phyloP scores from a whole-genome alignment of 805 yeast species.

The Ogataea methanolica region DNA sequence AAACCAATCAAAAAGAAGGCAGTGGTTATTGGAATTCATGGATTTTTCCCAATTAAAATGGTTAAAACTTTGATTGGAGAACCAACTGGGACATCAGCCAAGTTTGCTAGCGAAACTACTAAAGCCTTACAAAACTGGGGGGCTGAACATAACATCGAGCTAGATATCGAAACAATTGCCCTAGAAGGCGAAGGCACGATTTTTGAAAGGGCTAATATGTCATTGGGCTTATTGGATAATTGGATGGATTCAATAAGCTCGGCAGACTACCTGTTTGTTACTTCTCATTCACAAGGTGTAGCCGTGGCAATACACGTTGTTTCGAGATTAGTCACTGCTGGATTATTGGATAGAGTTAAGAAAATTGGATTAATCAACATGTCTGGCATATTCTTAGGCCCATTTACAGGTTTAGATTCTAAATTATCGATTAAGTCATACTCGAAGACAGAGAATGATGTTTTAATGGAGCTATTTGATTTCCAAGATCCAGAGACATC shows the following conservation, averaged over 20 bases:
- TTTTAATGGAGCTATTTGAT: conserved; percentile 81
- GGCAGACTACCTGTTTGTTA: conserved; percentile 79
- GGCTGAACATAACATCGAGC: conserved; percentile 28
- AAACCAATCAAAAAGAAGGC: conserved; percentile 39
- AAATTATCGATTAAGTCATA: conserved; percentile 77
- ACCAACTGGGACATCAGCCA: conserved; percentile 85
- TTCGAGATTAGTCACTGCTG: conserved; percentile 37
- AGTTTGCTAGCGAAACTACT: conserved; percentile 79
- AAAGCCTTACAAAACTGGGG: conserved; percentile 66
- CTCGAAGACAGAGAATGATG: conserved; percentile 79
- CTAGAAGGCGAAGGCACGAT: conserved; percentile 90
- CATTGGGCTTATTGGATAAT: conserved; percentile 61
- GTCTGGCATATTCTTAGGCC: conserved; percentile 93
- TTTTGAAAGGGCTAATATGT: conserved; percentile 72
- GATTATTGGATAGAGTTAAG: conserved; percentile 49
- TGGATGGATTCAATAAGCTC: conserved; percentile 52
- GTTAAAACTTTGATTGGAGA: conserved; percentile 82
- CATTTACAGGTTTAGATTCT: conserved; percentile 82
- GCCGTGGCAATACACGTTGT: conserved; percentile 80
- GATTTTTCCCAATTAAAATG: conserved; percentile 85
- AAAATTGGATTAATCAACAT: conserved; percentile 77
- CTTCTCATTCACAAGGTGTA: conserved; percentile 91
- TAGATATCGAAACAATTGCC: conserved; percentile 76
- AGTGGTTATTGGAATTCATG: conserved; percentile 89
- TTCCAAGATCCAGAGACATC: conserved; percentile 70